A percentile compares a stretch with the other conserved stretches of the same genome.
Evolutionary conservation across 1,284 basidiomycete species (phyloP).

Genomic region (Lignosus rhinocerotis): DNA sequence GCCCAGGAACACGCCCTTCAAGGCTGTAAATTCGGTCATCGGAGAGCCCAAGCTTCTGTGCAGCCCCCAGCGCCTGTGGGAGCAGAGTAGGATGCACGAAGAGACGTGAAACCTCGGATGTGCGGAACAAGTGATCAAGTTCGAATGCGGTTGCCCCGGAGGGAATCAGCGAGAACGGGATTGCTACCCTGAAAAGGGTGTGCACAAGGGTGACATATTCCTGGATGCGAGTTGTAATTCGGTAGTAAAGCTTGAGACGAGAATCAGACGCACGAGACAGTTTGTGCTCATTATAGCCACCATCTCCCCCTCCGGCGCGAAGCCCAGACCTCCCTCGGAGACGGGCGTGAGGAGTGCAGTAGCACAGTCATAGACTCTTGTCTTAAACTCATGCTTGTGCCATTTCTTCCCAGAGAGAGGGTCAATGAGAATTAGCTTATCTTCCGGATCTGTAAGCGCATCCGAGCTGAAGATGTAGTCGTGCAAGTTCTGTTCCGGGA

Average conservation of each 20-base stretch:
- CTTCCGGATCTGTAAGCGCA: slow-evolving; percentile 40
- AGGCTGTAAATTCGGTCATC: slow-evolving; percentile 56
- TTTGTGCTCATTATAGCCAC: slow-evolving; percentile 72
- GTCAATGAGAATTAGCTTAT: slow-evolving; percentile 61
- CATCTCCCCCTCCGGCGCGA: slow-evolving; percentile 53
- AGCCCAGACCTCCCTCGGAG: slow-evolving; percentile 54
- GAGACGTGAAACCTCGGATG: slow-evolving; percentile 55
- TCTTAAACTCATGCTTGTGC: slow-evolving; percentile 49
- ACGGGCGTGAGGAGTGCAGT: slow-evolving; percentile 53
- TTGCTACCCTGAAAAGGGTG: slow-evolving; percentile 53
- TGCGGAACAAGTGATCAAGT: slow-evolving; percentile 55
- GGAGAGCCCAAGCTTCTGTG: slow-evolving; percentile 51
- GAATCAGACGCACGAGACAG: slow-evolving; percentile 58
- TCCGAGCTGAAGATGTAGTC: slow-evolving; percentile 46
- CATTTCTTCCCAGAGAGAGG: slow-evolving; percentile 48
- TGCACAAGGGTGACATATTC: slow-evolving; percentile 63
- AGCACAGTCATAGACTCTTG: slow-evolving; percentile 52
- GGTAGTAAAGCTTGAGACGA: neutral
- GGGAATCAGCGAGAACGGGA: slow-evolving; percentile 65
- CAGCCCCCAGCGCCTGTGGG: slow-evolving; percentile 48
- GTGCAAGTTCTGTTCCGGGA: slow-evolving; percentile 56
- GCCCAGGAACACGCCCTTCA: slow-evolving; percentile 42
- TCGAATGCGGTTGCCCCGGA: slow-evolving; percentile 68
- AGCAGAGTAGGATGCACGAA: slow-evolving; percentile 62
- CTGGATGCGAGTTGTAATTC: slow-evolving; percentile 37